A percentile compares a stretch with the other conserved stretches of the same genome.
These are phyloP conservation scores for Pouteria glomerata DNA, from an alignment of 148 eudicot species.

Conservation along the genomic window DNA sequence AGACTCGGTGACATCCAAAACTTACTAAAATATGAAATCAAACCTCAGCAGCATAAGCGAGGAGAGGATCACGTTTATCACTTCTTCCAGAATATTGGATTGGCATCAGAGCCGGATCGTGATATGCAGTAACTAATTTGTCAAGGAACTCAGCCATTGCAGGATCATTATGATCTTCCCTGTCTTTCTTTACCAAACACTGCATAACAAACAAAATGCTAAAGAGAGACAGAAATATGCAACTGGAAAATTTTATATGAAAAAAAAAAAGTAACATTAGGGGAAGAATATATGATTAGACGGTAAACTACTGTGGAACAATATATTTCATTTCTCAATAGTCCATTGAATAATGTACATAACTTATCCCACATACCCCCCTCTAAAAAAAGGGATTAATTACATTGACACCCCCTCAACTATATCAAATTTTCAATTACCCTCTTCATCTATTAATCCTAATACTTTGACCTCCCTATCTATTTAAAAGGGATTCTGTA, in stretches of 20 bases:
- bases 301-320: neutral
- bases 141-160: constrained; percentile 55
- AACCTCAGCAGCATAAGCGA: constrained; percentile 36
- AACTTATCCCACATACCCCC: neutral
- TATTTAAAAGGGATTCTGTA: no score
- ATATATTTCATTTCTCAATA: neutral
- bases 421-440: no score
- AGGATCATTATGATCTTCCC: constrained; percentile 50
- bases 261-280: neutral
- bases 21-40: no score
- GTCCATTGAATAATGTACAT: neutral
- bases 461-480: no score
- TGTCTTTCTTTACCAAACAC: constrained; percentile 79
- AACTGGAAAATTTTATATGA: neutral
- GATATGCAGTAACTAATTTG: constrained; percentile 58
- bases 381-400: no score
- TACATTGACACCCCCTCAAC: no score
- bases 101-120: constrained; percentile 69
- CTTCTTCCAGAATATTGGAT: constrained; percentile 24
- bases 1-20: no score
- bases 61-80: constrained; percentile 44
- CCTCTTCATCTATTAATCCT: no score
- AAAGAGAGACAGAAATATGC: constrained; percentile 1
- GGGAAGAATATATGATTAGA: neutral
- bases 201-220: constrained; percentile 27